These are phyloP conservation scores for Mucor irregularis DNA, from an alignment of 371 early-diverging fungal genomes.

Conservation along the genomic window DNA sequence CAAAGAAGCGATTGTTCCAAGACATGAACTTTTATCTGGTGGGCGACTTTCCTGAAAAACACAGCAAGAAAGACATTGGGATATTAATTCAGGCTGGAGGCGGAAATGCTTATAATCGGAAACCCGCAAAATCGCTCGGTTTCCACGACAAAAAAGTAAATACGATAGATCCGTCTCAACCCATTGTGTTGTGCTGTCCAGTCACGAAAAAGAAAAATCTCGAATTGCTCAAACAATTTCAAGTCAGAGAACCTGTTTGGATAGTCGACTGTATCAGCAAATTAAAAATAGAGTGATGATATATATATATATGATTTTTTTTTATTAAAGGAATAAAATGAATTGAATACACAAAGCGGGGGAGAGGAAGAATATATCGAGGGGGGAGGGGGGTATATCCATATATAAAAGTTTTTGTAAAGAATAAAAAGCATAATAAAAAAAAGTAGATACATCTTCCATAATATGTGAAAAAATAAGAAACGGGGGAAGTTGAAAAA, in stretches of 20 bases:
- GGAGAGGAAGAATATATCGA: neutral
- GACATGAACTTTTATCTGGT: conserved; percentile 27
- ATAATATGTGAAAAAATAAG: no score
- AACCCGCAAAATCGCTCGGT: conserved; percentile 12
- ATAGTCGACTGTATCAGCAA: conserved; percentile 32
- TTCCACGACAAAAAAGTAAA: neutral
- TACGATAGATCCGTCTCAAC: neutral
- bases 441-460: neutral
- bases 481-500: no score
- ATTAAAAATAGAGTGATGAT: neutral
- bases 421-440: neutral
- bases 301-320: neutral
- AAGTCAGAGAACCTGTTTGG: conserved; percentile 28
- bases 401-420: neutral
- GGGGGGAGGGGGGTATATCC: conserved; percentile 1
- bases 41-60: conserved; percentile 30
- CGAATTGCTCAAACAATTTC: conserved; percentile 15
- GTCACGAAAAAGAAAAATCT: conserved; percentile 1
- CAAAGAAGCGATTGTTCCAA: conserved; percentile 16
- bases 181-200: conserved; percentile 11
- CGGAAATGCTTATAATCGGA: conserved; percentile 21
- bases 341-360: neutral
- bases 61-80: conserved; percentile 27
- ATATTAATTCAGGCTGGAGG: conserved; percentile 30
- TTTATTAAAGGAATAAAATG: neutral